Conservation (phyloP, 495 filamentous ascomycete species). For the Pseudomonodictys pantanalensis region DNA sequence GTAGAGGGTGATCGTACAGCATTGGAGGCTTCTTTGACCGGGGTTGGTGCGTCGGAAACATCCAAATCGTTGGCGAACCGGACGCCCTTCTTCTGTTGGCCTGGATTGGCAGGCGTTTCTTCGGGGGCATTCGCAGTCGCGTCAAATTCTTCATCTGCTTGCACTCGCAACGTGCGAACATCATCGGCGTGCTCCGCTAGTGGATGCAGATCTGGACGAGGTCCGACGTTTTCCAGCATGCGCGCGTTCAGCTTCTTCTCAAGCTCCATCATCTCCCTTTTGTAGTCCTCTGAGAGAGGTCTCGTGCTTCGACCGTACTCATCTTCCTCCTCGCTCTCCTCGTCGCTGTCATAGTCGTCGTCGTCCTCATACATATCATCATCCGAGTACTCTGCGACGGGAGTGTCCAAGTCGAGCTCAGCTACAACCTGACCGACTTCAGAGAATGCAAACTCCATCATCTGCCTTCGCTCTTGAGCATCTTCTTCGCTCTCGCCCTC, state of each 20-base stretch:
- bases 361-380: constrained; percentile 43
- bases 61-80: constrained; percentile 73
- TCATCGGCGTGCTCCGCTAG: constrained; percentile 31
- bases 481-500: constrained; percentile 75
- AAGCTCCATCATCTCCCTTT: constrained; percentile 47
- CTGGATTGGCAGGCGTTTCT: not conserved
- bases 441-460: constrained; percentile 83
- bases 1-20: not conserved
- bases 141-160: constrained; percentile 19
- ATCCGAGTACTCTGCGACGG: constrained; percentile 46
- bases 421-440: constrained; percentile 89
- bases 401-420: constrained; percentile 81
- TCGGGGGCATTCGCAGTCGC: not conserved
- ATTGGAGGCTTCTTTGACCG: not conserved
- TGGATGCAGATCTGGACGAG: constrained; percentile 28
- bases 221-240: constrained; percentile 43
- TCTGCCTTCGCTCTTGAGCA: constrained; percentile 75
- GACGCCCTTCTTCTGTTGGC: constrained; percentile 64
- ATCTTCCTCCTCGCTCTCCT: constrained; percentile 55
- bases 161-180: constrained; percentile 31
- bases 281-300: constrained; percentile 66
- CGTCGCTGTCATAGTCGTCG: constrained; percentile 51
- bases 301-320: constrained; percentile 66
- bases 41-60: constrained; percentile 45
- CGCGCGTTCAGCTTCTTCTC: constrained; percentile 39